These are phyloP conservation scores for Lichtheimia ornata DNA, from an alignment of 371 early-diverging fungal genomes.

Conservation along the genomic window DNA sequence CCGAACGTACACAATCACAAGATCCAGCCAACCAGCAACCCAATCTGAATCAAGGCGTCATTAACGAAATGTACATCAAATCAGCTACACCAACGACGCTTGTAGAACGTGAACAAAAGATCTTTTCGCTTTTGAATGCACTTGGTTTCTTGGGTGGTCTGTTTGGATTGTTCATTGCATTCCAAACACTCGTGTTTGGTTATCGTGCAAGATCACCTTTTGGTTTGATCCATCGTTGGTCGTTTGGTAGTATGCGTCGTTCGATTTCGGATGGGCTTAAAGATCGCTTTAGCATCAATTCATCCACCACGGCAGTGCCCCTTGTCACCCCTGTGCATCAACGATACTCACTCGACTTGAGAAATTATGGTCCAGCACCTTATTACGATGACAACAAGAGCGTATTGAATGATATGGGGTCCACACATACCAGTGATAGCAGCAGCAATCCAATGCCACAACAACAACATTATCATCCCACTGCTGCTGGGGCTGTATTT, in stretches of 20 bases:
- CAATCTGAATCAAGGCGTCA: not conserved
- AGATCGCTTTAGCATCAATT: constrained; percentile 17
- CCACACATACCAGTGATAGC: not conserved
- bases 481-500: not conserved
- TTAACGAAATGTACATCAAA: constrained; percentile 12
- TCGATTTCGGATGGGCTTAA: constrained; percentile 24
- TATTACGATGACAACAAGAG: not conserved
- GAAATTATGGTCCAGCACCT: not conserved
- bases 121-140: constrained; percentile 25
- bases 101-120: constrained; percentile 21
- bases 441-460: not conserved
- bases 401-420: constrained; percentile 4
- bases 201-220: constrained; percentile 42
- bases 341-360: constrained; percentile 12
- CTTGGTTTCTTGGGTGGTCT: constrained; percentile 38
- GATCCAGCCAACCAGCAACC: not conserved
- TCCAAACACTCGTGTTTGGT: constrained; percentile 37
- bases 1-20: constrained; percentile 12
- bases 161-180: constrained; percentile 28
- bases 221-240: constrained; percentile 42
- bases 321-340: constrained; percentile 34
- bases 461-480: not conserved
- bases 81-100: constrained; percentile 14
- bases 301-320: constrained; percentile 24
- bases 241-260: constrained; percentile 23